Conservation (phyloP, 805 yeast genomes). For the Tetrapisispora fleetii region DNA sequence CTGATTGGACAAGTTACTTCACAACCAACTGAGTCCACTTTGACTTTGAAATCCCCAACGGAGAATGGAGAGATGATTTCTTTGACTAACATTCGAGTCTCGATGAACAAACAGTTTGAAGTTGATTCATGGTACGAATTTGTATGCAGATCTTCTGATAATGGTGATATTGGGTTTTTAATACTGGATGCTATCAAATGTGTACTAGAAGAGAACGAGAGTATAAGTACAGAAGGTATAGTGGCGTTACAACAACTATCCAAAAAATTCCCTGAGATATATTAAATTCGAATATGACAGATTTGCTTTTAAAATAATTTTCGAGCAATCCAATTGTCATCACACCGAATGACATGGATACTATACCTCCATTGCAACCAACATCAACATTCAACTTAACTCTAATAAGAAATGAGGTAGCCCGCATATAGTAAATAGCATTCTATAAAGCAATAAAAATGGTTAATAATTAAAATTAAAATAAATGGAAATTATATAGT, state of each 20-base stretch:
- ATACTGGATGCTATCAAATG: constrained; percentile 28
- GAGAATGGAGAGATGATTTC: constrained; percentile 23
- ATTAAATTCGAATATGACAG: constrained; percentile 5
- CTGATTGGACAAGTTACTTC: constrained; percentile 25
- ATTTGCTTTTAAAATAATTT: not conserved
- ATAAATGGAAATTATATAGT: too few species aligned
- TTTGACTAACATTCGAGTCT: constrained; percentile 19
- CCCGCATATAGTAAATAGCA: too few species aligned
- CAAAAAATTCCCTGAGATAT: constrained; percentile 26
- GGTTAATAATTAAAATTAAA: too few species aligned
- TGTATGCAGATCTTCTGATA: constrained; percentile 26
- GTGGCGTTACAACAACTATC: constrained; percentile 25
- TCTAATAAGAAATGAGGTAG: too few species aligned
- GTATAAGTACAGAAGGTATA: constrained; percentile 25
- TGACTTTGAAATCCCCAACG: constrained; percentile 21
- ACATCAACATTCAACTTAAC: too few species aligned
- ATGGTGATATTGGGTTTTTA: constrained; percentile 27
- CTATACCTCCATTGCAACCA: too few species aligned
- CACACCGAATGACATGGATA: too few species aligned
- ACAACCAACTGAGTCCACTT: constrained; percentile 23
- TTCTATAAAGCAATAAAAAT: too few species aligned
- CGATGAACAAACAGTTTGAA: constrained; percentile 18
- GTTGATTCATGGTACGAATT: constrained; percentile 29
- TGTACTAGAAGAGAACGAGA: constrained; percentile 19
- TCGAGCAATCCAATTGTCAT: too few species aligned